Evolutionary conservation across 169 alveolate genomes (phyloP).

Genomic region (Plasmodium berghei): DNA sequence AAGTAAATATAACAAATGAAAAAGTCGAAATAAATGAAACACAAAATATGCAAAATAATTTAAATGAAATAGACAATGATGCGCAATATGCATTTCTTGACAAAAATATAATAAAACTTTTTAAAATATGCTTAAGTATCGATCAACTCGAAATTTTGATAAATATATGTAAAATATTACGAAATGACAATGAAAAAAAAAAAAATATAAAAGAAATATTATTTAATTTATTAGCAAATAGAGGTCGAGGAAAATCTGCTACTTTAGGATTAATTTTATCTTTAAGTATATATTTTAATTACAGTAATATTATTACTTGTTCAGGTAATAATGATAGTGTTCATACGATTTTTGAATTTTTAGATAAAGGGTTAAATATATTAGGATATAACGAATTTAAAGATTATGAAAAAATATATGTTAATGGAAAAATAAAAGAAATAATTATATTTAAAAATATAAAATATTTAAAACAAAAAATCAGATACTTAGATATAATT

Average conservation of each 20-base stretch:
- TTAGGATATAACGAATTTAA: conserved; percentile 94
- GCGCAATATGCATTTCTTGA: conserved; percentile 13
- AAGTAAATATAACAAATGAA: background rate
- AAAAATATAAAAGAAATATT: conserved; percentile 57
- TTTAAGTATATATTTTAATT: conserved; percentile 92
- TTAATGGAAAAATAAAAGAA: conserved; percentile 77
- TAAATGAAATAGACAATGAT: no score
- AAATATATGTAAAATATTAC: conserved; percentile 60
- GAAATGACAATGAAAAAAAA: conserved; percentile 58
- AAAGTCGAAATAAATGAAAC: background rate
- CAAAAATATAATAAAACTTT: conserved; percentile 21
- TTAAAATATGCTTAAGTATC: conserved; percentile 47
- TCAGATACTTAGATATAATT: conserved; percentile 60
- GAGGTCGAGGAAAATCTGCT: conserved; percentile 99
- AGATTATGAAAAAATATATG: conserved; percentile 89
- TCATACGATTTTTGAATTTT: conserved; percentile 97
- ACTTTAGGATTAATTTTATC: conserved; percentile 97
- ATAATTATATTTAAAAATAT: conserved; percentile 61
- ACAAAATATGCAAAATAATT: background rate
- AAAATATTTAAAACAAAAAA: conserved; percentile 79
- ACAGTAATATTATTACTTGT: conserved; percentile 96
- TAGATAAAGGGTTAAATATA: conserved; percentile 94
- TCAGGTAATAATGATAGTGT: conserved; percentile 99
- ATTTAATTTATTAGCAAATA: conserved; percentile 92
- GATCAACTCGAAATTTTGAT: conserved; percentile 49